Base-by-base conservation (phyloP, 2,329 filamentous ascomycete genomes). In the Scedosporium boydii region DNA sequence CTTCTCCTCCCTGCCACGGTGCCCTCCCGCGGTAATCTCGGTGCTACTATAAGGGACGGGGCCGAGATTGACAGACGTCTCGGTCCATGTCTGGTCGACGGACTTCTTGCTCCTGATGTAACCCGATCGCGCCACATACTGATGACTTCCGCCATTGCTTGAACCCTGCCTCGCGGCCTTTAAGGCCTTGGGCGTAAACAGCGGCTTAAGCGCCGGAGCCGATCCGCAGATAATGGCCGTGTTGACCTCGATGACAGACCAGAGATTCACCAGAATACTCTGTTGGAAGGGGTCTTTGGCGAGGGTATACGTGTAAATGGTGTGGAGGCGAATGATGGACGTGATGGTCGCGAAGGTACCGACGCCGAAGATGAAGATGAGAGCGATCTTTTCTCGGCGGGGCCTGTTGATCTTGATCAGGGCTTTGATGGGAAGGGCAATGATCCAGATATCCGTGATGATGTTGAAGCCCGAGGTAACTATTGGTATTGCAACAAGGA, bases 171-270 rank as follows among this genome's bases (percentile, higher is more conserved):
- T 62, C 48, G 66, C 64, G n/a, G 64, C 61, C 1, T 65, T 67
- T 3, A 74, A 68, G 1, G 64, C 67, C 0, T 68, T 70, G 3
- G 73, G 74, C 14, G 73, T 74, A 64, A 79, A 77, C 3, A 81
- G 67, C 0, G 80, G 80, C 62, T 82, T 82, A 5, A 83, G 71
- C 0, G 80, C 78, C 0, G 80, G 78, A 0, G 80, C 72, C 6
- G 75, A 79, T 21, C 79, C 78, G 65, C 80, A 82, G 34, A 77
- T 69, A 44, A 83, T 77, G n/a, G 76, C 79, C 5, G 76, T 70
- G 62, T 79, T 81, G 63, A 81, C 71, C 65, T 82, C 80, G 59
- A 82, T 74, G 63, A 76, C 74, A 23, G 75, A 77, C 77, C 79
- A 80, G 12, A 80, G 63, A 51, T 77, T 76, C 1, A 77, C 61